Percentiles rank a stretch among this genome's conserved stretches.
These are phyloP conservation scores for Fragosphaeria purpurea DNA, from an alignment of 2,329 filamentous ascomycete genomes.

Conservation along the genomic window DNA sequence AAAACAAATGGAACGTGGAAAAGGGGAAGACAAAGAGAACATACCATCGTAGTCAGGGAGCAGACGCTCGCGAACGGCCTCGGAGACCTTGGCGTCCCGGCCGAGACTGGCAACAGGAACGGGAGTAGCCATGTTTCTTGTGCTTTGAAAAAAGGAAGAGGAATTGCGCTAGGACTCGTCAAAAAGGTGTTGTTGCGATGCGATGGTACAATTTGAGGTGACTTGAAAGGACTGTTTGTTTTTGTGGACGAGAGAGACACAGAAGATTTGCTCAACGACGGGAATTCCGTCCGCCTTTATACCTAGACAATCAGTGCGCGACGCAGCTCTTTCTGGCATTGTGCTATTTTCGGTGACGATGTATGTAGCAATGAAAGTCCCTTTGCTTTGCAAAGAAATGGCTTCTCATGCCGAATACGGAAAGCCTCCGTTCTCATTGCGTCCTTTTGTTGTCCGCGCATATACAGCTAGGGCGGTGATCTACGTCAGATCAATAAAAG, in stretches of 20 bases:
- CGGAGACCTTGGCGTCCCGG: constrained; percentile 12
- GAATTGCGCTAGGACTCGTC: no score
- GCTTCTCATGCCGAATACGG: neutral
- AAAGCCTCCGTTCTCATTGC: neutral
- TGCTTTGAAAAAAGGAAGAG: neutral
- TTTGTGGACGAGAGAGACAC: no score
- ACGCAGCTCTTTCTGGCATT: no score
- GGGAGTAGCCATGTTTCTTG: constrained; percentile 7
- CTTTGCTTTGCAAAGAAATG: neutral
- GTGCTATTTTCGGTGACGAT: no score
- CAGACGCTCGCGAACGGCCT: constrained; percentile 10
- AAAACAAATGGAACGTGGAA: neutral
- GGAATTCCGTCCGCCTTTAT: neutral
- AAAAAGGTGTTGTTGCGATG: no score
- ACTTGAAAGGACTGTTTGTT: no score
- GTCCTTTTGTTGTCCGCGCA: no score
- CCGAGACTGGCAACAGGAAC: constrained; percentile 11
- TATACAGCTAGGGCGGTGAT: no score
- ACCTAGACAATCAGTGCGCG: neutral
- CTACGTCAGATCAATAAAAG: no score
- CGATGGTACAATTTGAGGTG: no score
- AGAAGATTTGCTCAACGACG: neutral
- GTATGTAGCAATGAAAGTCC: no score
- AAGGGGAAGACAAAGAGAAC: neutral
- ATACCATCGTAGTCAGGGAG: constrained; percentile 12